These are phyloP conservation scores for Malania oleifera DNA, from an alignment of 164 flowering plant genomes.

Conservation along the genomic window DNA sequence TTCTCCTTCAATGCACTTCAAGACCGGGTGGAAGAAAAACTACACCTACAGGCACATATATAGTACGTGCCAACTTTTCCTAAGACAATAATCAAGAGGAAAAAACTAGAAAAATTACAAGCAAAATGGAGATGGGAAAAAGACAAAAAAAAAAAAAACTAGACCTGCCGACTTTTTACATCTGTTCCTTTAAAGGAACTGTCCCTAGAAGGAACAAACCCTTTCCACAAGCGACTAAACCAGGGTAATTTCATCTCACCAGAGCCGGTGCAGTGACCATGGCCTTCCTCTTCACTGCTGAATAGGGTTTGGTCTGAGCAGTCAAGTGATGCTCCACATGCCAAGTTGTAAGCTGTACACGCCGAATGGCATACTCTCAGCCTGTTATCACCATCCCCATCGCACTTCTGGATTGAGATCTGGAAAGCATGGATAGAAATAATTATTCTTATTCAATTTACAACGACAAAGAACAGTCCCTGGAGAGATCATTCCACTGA, in stretches of 20 bases:
- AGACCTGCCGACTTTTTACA: slow-evolving; percentile 53
- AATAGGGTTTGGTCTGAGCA: slow-evolving; percentile 96
- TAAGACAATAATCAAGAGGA: no score
- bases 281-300: slow-evolving; percentile 73
- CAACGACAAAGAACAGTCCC: no score
- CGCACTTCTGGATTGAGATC: slow-evolving; percentile 98
- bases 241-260: slow-evolving; percentile 55
- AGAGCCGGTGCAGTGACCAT: slow-evolving; percentile 86
- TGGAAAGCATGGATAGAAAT: slow-evolving; percentile 33
- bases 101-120: slow-evolving; percentile 40
- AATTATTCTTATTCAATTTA: no score
- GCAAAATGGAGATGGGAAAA: slow-evolving; percentile 3
- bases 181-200: slow-evolving; percentile 20
- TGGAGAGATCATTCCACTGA: no score
- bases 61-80: slow-evolving; percentile 25
- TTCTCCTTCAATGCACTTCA: slow-evolving; percentile 20
- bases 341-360: slow-evolving; percentile 79
- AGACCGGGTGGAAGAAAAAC: slow-evolving; percentile 30
- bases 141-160: slow-evolving; percentile 4
- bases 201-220: slow-evolving; percentile 23
- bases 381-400: slow-evolving; percentile 87
- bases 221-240: slow-evolving; percentile 40
- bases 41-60: slow-evolving; percentile 27
- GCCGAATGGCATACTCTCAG: slow-evolving; percentile 95
- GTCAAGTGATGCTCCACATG: slow-evolving; percentile 93